Evolutionary conservation across 257 asterid species (phyloP).

Genomic region (Echites panduratus): DNA sequence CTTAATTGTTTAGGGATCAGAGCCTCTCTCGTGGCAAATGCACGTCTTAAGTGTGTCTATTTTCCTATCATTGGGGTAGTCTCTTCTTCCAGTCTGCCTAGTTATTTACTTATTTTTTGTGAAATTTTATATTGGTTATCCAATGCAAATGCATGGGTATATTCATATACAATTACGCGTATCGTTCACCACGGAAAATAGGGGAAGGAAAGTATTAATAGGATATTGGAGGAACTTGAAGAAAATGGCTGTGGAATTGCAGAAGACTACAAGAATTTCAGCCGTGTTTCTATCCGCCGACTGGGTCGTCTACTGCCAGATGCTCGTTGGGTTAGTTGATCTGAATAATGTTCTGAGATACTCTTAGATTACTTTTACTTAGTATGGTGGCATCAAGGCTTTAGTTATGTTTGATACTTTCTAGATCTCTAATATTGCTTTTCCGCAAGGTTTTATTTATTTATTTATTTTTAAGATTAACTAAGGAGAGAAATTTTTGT

Average conservation of each 20-base stretch:
- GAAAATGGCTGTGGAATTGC: conserved; percentile 37
- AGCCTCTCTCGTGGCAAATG: conserved; percentile 48
- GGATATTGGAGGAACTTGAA: conserved; percentile 36
- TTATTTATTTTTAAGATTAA: neutral
- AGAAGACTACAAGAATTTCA: conserved; percentile 49
- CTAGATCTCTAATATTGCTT: neutral
- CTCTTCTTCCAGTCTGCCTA: neutral
- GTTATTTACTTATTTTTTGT: neutral
- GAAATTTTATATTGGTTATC: neutral
- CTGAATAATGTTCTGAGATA: conserved; percentile 6
- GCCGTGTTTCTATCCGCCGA: conserved; percentile 66
- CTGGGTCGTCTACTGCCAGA: conserved; percentile 89
- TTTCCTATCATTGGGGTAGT: conserved; percentile 55
- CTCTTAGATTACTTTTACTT: neutral
- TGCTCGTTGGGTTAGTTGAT: conserved; percentile 64
- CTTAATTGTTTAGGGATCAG: conserved; percentile 29
- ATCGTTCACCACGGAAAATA: conserved; percentile 26
- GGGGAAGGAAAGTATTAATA: conserved; percentile 61
- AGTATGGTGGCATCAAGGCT: neutral
- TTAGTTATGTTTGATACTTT: conserved; percentile 4
- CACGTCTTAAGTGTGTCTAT: conserved; percentile 66
- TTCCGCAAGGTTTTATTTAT: too few relatives aligned
- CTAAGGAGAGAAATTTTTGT: conserved; percentile 1
- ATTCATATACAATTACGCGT: too few relatives aligned
- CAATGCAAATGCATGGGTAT: neutral